Conservation (phyloP, 2,329 filamentous ascomycete species). For the Paraphaeosphaeria sporulosa region DNA sequence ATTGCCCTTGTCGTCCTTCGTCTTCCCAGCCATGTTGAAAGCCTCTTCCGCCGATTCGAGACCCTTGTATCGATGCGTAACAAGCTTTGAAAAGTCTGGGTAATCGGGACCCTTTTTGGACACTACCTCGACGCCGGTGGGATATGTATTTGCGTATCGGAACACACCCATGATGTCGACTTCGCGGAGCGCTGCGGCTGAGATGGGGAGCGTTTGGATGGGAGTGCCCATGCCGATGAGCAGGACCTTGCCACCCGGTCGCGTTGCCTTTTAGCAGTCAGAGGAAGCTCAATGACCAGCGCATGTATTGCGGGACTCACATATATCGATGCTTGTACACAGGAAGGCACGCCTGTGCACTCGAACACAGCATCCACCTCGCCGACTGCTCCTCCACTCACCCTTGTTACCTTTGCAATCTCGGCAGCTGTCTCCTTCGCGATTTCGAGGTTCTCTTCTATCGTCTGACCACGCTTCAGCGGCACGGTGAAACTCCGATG, state of each 20-base stretch:
- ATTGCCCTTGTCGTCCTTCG: conserved; percentile 71
- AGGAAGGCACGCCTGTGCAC: conserved; percentile 78
- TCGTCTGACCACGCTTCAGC: conserved; percentile 55
- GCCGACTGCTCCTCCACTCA: conserved; percentile 45
- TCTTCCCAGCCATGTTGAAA: conserved; percentile 74
- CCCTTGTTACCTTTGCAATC: conserved; percentile 48
- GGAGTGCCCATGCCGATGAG: conserved; percentile 83
- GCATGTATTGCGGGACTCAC: conserved; percentile 45
- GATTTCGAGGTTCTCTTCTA: conserved; percentile 62
- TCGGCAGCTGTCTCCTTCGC: conserved; percentile 59
- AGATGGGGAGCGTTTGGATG: conserved; percentile 76
- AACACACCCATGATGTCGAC: conserved; percentile 82
- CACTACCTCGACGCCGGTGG: conserved; percentile 70
- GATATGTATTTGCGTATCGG: conserved; percentile 78
- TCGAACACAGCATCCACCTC: conserved; percentile 77
- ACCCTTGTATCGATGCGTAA: conserved; percentile 76
- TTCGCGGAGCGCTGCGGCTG: conserved; percentile 75
- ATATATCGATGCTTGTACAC: conserved; percentile 78
- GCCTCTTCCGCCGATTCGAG: conserved; percentile 68
- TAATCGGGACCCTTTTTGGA: conserved; percentile 57
- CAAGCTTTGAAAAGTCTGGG: conserved; percentile 72
- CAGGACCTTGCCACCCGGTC: conserved; percentile 74
- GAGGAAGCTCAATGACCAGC: background rate
- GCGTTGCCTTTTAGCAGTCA: conserved; percentile 57
- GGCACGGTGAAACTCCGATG: conserved; percentile 56